phyloP scores from a whole-genome alignment of 345 rosid genomes.

The Eucalyptus tenuipes region DNA sequence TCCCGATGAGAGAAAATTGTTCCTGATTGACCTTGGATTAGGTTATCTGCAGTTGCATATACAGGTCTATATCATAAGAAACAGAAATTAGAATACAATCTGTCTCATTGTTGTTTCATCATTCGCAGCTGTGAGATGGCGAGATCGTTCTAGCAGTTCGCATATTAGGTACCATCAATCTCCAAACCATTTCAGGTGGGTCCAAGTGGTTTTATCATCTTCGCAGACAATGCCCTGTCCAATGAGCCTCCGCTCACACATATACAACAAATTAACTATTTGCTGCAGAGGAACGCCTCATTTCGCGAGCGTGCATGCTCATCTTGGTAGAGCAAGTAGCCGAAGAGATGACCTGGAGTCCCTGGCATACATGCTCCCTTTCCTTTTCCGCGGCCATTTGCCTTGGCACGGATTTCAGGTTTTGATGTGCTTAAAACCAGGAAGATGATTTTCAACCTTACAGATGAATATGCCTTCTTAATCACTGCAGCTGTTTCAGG shows the following conservation, averaged over 20 bases:
- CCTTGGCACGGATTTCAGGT: not conserved
- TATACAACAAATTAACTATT: not conserved
- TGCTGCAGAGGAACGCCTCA: not conserved
- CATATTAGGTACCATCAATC: not conserved
- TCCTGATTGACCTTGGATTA: not conserved
- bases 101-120: not conserved
- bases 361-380: not conserved
- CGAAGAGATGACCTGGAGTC: conserved; percentile 2
- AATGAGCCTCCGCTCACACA: not conserved
- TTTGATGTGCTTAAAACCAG: not conserved
- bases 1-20: not conserved
- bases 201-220: not conserved
- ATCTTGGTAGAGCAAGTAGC: not conserved
- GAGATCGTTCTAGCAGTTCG: not conserved
- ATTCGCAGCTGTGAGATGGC: not conserved
- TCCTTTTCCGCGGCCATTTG: not conserved
- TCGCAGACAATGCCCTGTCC: not conserved
- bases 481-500: not conserved
- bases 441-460: not conserved
- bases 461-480: not conserved
- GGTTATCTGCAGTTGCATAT: not conserved
- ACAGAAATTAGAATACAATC: not conserved
- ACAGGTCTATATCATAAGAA: not conserved
- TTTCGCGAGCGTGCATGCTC: not conserved
- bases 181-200: not conserved